phyloP scores from a whole-genome alignment of 140 eudicot species.

The Anethum foeniculum region DNA sequence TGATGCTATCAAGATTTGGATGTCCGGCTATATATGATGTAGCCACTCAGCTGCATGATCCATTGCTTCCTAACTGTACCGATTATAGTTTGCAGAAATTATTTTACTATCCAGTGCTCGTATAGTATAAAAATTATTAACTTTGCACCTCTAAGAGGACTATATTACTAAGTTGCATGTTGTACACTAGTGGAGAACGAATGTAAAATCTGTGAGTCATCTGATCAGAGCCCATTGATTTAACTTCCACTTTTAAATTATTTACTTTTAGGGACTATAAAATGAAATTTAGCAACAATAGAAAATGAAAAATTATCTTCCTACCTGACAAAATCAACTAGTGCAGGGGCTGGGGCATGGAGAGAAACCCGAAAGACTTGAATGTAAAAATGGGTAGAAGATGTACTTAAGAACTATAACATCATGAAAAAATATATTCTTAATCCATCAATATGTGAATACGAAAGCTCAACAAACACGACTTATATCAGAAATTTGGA shows the following conservation, averaged over 20 bases:
- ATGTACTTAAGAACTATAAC: background rate
- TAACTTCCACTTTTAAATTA: background rate
- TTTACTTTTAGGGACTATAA: background rate
- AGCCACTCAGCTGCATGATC: background rate
- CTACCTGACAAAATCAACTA: background rate
- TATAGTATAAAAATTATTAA: too few relatives aligned
- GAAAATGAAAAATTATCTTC: background rate
- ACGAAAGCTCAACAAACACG: background rate
- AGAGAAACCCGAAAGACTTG: background rate
- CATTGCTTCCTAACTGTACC: background rate
- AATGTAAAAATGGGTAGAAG: background rate
- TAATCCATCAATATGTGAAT: too few relatives aligned
- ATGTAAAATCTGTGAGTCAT: background rate
- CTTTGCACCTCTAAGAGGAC: too few relatives aligned
- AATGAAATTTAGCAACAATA: background rate
- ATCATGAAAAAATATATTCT: background rate
- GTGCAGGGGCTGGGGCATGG: too few relatives aligned
- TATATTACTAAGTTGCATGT: too few relatives aligned
- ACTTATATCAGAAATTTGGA: background rate
- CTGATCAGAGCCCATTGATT: background rate
- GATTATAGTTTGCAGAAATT: background rate
- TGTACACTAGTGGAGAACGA: background rate
- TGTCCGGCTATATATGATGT: background rate
- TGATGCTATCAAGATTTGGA: background rate
- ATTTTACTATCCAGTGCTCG: background rate